Evolutionary conservation across 1,284 basidiomycete genomes (phyloP), one percentile per base, ranked within the genome.

Genomic region (Cryptococcus hybrid): DNA sequence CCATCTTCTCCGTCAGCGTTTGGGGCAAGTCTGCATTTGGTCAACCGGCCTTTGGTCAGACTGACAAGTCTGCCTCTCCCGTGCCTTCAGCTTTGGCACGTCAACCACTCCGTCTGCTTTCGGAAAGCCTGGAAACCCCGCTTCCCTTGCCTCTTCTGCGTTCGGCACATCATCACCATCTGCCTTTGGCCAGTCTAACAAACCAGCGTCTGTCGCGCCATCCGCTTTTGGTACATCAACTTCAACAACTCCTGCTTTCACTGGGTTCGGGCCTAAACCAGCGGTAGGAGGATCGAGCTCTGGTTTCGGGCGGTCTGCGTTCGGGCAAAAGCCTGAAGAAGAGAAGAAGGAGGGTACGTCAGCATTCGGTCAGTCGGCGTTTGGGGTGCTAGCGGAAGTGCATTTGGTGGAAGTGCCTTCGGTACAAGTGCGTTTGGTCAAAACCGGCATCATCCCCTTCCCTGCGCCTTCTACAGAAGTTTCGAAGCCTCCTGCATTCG

Each of bases 11-110:
- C 18, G 18, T 18, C 18, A 18, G 18, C 18, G 18, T 18, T 18
- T 18, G 18, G 18, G 69, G 71, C 44, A n/a, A 40, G 13, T 82
- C 81, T 3, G 82, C 82, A 60, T 84, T 85, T 64, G 73, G 71
- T 1, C 77, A 79, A 35, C 80, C 77, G 7, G 58, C 61, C 2
- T 69, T 70, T 51, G 69, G 66, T 1, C 56, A 62, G 45, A 34
- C 62, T 18, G 35, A 51, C 18, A 60, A 63, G 53, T 62, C 70
- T 18, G 60, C 65, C 7, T 58, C 53, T 3, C 24, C 47, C 7
- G 50, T 49, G 3, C 24, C 58, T 5, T 57, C 58, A 13, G 63
- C 61, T 34, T 66, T 42, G 62, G 61, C 9, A 52, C 60, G 1
- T 5, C 57, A 2, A 50, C 54, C 1, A 55, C 57, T 3, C 47